A percentile compares a stretch with the other conserved stretches of the same genome.
Evolutionary conservation across 192 early-diverging fungal genomes (phyloP).

Genomic region (Paraglomus occultum): DNA sequence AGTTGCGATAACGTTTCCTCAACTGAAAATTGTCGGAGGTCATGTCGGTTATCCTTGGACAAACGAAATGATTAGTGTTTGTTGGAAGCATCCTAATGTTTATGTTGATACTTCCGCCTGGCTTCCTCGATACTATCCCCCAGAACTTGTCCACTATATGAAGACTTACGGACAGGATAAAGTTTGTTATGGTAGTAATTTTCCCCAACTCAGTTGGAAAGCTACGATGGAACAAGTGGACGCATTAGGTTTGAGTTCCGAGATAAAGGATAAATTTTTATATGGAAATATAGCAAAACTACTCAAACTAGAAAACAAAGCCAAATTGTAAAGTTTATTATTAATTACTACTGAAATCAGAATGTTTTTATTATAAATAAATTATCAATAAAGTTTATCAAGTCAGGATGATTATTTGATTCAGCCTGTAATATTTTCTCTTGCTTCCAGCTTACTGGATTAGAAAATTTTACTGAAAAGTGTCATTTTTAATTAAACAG

Average conservation of each 20-base stretch:
- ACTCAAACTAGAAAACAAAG: conserved; percentile 17
- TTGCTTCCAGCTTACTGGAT: too few relatives aligned
- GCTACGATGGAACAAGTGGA: conserved; percentile 13
- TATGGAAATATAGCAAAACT: conserved; percentile 19
- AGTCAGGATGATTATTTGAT: too few relatives aligned
- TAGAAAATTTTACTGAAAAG: too few relatives aligned
- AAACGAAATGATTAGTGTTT: conserved; percentile 11
- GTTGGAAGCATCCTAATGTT: conserved; percentile 14
- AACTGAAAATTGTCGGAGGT: conserved; percentile 18
- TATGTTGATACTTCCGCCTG: conserved; percentile 15
- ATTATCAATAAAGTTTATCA: too few relatives aligned
- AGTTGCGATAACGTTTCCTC: conserved; percentile 5
- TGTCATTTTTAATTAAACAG: too few relatives aligned
- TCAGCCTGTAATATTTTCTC: too few relatives aligned
- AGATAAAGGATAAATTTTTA: neutral
- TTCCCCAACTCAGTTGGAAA: conserved; percentile 21
- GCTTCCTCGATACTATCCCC: conserved; percentile 12
- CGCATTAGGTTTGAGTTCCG: conserved; percentile 9
- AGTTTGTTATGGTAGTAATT: conserved; percentile 21
- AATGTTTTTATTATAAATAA: too few relatives aligned
- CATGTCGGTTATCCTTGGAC: conserved; percentile 15
- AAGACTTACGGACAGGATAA: conserved; percentile 10
- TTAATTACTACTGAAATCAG: too few relatives aligned
- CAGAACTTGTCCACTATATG: conserved; percentile 19
- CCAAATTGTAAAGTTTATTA: conserved; percentile 17